phyloP scores from a whole-genome alignment of 148 eudicot species.

The Pharnaceum exiguum region DNA sequence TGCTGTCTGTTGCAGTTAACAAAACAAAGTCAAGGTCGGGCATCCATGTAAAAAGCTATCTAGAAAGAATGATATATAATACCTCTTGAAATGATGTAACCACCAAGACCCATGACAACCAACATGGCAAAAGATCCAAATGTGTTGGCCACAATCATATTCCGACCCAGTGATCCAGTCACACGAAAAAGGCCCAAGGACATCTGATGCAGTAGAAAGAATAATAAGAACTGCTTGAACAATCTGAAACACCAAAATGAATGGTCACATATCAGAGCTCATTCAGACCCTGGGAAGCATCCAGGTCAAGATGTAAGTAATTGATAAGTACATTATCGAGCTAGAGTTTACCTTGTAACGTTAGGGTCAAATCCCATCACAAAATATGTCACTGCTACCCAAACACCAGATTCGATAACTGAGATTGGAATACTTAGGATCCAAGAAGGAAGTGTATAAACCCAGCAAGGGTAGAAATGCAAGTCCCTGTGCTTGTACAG shows the following conservation, averaged over 20 bases:
- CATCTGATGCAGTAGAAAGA: slow-evolving; percentile 88
- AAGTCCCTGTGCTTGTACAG: slow-evolving; percentile 92
- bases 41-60: neutral
- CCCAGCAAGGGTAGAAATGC: slow-evolving; percentile 96
- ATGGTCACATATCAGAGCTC: slow-evolving; percentile 1
- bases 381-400: slow-evolving; percentile 86
- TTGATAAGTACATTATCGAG: neutral
- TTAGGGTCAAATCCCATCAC: slow-evolving; percentile 95
- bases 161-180: slow-evolving; percentile 94
- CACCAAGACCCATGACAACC: slow-evolving; percentile 99
- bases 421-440: slow-evolving; percentile 85
- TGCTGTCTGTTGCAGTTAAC: slow-evolving; percentile 56
- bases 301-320: too few species aligned
- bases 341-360: slow-evolving; percentile 47
- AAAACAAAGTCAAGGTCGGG: neutral
- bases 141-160: slow-evolving; percentile 96
- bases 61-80: slow-evolving; percentile 1
- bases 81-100: slow-evolving; percentile 90
- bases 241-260: slow-evolving; percentile 42
- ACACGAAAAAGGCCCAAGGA: slow-evolving; percentile 86
- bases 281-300: neutral
- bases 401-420: slow-evolving; percentile 77
- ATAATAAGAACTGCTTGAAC: slow-evolving; percentile 73
- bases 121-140: slow-evolving; percentile 99
- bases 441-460: slow-evolving; percentile 88